These are phyloP conservation scores for Cladophialophora immunda DNA, from an alignment of 2,329 filamentous ascomycete species.

Conservation along the genomic window DNA sequence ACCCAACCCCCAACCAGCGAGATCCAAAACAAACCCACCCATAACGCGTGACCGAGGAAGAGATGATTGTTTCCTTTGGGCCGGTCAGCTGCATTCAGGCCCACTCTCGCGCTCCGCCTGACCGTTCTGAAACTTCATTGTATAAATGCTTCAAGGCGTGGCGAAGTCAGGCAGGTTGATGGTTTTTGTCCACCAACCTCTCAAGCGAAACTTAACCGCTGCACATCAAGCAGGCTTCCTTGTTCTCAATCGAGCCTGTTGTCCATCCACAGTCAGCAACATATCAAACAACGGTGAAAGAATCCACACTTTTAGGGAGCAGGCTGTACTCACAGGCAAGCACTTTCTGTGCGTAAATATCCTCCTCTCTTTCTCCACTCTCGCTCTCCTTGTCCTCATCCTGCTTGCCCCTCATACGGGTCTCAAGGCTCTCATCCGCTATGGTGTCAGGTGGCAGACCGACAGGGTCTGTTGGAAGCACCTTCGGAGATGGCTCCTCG, in stretches of 20 bases:
- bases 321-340: constrained; percentile 75
- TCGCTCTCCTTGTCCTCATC: constrained; percentile 77
- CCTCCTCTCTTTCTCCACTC: constrained; percentile 78
- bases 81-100: no score
- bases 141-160: no score
- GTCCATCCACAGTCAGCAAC: constrained; percentile 15
- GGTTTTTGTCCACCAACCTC: neutral
- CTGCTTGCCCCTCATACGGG: constrained; percentile 61
- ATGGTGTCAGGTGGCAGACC: constrained; percentile 55
- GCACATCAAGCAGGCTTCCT: constrained; percentile 95
- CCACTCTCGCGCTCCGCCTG: no score
- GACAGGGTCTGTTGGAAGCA: constrained; percentile 75
- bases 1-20: neutral
- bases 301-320: neutral
- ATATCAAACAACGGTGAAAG: neutral
- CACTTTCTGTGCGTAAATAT: constrained; percentile 95
- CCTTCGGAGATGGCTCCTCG: constrained; percentile 76
- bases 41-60: neutral
- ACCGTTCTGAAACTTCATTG: no score
- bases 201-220: constrained; percentile 70
- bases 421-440: constrained; percentile 69
- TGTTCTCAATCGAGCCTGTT: constrained; percentile 92
- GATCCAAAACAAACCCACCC: neutral
- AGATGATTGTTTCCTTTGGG: no score
- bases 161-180: no score